Conservation (phyloP, 2,329 filamentous ascomycete genomes). For the Pyrenophora teres region DNA sequence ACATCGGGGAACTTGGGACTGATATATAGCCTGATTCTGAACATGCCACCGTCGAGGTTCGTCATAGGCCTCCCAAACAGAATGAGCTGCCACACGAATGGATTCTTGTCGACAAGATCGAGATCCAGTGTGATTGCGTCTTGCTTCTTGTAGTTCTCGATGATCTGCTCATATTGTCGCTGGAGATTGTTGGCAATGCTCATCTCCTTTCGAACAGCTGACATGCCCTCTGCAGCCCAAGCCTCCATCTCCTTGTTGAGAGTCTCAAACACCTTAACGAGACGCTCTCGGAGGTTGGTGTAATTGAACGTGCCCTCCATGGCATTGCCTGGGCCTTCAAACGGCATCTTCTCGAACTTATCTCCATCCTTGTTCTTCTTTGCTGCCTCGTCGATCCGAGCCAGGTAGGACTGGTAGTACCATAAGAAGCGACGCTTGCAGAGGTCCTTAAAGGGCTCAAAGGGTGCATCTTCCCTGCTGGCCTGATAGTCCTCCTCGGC, state of each 20-base stretch:
- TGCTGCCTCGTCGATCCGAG: constrained; percentile 67
- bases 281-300: constrained; percentile 68
- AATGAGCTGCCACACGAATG: constrained; percentile 85
- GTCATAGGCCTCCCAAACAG: constrained; percentile 94
- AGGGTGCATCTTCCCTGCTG: constrained; percentile 61
- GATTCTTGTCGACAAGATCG: constrained; percentile 77
- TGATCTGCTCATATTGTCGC: constrained; percentile 82
- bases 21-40: constrained; percentile 78
- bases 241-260: constrained; percentile 71
- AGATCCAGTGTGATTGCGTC: constrained; percentile 75
- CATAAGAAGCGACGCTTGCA: constrained; percentile 92
- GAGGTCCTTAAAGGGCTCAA: constrained; percentile 87
- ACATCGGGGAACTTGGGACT: constrained; percentile 86
- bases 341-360: constrained; percentile 80
- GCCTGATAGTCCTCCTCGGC: constrained; percentile 56
- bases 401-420: constrained; percentile 90
- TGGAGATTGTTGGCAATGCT: constrained; percentile 81
- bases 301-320: constrained; percentile 93
- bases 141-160: constrained; percentile 72
- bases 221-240: constrained; percentile 74
- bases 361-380: constrained; percentile 66
- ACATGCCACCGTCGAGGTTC: constrained; percentile 85
- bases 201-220: constrained; percentile 66
- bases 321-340: constrained; percentile 74
- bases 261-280: constrained; percentile 69